phyloP scores from a whole-genome alignment of 345 rosid genomes.

The rapeseed (Brassica napus) region DNA sequence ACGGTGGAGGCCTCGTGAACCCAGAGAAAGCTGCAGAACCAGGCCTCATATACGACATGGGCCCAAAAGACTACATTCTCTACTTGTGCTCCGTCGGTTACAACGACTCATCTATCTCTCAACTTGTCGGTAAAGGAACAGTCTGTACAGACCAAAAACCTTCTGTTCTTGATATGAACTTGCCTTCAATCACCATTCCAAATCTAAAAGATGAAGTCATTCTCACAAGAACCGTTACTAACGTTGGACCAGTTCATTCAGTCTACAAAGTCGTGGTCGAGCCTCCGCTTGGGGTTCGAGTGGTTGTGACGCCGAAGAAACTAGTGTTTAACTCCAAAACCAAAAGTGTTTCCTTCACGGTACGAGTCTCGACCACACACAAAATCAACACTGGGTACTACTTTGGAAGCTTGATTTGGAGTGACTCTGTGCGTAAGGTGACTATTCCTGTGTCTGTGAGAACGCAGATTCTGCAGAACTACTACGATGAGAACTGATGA shows the following conservation, averaged over 20 bases:
- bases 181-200: constrained; percentile 51
- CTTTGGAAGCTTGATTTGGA: constrained; percentile 53
- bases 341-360: constrained; percentile 34
- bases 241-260: constrained; percentile 46
- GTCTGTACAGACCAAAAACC: constrained; percentile 34
- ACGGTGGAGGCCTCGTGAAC: constrained; percentile 65
- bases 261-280: constrained; percentile 38
- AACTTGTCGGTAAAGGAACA: constrained; percentile 41
- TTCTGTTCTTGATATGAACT: constrained; percentile 42
- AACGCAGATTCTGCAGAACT: constrained; percentile 38
- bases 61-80: constrained; percentile 49
- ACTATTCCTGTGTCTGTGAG: constrained; percentile 50
- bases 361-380: constrained; percentile 36
- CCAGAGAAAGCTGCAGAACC: constrained; percentile 58
- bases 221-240: constrained; percentile 49
- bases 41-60: constrained; percentile 62
- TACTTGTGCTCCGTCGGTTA: constrained; percentile 52
- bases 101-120: constrained; percentile 53
- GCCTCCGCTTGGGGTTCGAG: constrained; percentile 38
- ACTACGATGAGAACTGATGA: constrained; percentile 32
- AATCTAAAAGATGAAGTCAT: constrained; percentile 24
- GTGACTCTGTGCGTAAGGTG: constrained; percentile 36
- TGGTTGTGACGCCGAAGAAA: constrained; percentile 32
- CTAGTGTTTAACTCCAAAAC: constrained; percentile 33
- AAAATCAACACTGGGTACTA: constrained; percentile 45